These are phyloP conservation scores for Fusarium floridanum DNA, from an alignment of 2,329 filamentous ascomycete genomes.

Conservation along the genomic window DNA sequence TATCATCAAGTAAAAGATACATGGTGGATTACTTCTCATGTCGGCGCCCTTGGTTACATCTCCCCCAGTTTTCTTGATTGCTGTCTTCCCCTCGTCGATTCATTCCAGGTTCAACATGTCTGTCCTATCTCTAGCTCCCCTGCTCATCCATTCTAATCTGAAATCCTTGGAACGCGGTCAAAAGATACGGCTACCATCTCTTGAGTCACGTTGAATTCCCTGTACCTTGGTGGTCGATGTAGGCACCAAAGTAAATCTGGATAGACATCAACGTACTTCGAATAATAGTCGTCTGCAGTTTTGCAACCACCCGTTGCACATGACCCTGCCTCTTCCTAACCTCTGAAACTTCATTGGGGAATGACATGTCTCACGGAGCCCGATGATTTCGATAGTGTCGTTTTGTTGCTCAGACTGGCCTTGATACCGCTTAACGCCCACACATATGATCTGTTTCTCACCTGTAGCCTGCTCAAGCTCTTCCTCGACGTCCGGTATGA, in stretches of 20 bases:
- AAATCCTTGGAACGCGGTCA: background rate
- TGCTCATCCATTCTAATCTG: background rate
- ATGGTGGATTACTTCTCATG: background rate
- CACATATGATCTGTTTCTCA: background rate
- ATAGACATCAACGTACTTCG: background rate
- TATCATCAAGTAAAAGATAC: background rate
- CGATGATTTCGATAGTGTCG: background rate
- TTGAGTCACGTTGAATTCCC: background rate
- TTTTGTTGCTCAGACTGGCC: background rate
- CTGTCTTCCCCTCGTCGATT: background rate
- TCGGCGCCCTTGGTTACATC: background rate
- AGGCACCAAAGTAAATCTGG: background rate
- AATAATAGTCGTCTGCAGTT: background rate
- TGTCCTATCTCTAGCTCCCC: background rate
- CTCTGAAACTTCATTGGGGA: background rate
- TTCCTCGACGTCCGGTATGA: background rate
- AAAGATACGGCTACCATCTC: background rate
- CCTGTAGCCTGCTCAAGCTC: background rate
- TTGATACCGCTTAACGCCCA: background rate
- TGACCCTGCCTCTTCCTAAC: background rate
- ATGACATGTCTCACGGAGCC: background rate
- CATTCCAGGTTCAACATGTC: background rate
- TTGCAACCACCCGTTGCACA: background rate
- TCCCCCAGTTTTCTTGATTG: background rate
- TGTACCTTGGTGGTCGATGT: background rate